Conservation (phyloP, 441 rosid genomes). For the Adansonia grandidieri region DNA sequence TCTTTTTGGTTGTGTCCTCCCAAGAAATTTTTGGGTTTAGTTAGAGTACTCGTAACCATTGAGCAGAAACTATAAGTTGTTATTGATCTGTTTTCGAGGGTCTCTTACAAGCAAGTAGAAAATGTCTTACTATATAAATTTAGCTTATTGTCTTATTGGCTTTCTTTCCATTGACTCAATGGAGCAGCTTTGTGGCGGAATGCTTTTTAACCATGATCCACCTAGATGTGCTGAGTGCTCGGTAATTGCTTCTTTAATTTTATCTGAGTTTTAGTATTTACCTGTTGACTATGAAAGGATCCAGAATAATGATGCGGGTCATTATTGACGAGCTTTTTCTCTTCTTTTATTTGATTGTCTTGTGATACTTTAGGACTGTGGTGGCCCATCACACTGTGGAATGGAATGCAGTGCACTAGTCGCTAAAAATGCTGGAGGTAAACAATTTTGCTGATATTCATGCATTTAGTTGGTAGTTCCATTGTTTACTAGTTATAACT, state of each 20-base stretch:
- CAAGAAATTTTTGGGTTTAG: background rate
- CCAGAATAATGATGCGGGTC: slow-evolving; percentile 8
- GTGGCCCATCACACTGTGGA: slow-evolving; percentile 83
- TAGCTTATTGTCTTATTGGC: slow-evolving; percentile 33
- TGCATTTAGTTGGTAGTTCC: slow-evolving; percentile 5
- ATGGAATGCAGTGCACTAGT: slow-evolving; percentile 79
- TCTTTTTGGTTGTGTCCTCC: background rate
- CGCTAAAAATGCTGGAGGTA: slow-evolving; percentile 64
- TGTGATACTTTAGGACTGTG: slow-evolving; percentile 63
- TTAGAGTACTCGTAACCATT: slow-evolving; percentile 16
- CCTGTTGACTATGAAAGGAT: background rate
- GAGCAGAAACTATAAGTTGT: slow-evolving; percentile 9
- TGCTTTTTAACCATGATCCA: slow-evolving; percentile 87
- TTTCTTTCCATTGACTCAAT: slow-evolving; percentile 31
- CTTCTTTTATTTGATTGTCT: slow-evolving; percentile 25
- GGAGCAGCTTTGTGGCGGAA: slow-evolving; percentile 83
- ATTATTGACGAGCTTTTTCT: slow-evolving; percentile 25
- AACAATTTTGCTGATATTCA: slow-evolving; percentile 19
- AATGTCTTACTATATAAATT: slow-evolving; percentile 1
- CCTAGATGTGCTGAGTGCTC: slow-evolving; percentile 79
- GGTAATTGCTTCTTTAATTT: slow-evolving; percentile 53
- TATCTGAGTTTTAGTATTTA: slow-evolving; percentile 4
- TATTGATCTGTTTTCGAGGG: slow-evolving; percentile 11
- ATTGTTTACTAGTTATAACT: slow-evolving; percentile 12
- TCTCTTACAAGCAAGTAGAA: slow-evolving; percentile 4